Base-by-base conservation (phyloP, 441 rosid genomes). In the Pelargonium cotyledonis region DNA sequence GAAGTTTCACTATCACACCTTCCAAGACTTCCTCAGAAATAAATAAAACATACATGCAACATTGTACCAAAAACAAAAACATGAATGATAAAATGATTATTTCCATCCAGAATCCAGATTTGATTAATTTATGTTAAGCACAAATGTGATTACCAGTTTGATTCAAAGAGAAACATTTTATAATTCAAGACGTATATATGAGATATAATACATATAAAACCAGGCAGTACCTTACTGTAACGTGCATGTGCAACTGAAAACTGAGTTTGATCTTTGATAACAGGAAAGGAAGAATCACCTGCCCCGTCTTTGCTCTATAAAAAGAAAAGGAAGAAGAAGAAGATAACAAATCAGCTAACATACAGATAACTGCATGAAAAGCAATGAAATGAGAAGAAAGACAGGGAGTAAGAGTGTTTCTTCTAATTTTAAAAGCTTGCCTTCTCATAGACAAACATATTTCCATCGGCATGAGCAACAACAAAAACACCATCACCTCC, bases 401-500 rank as follows among this genome's bases (percentile, higher is more conserved):
- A 15, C 18, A 29, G 21, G 47, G 1, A 35, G 47, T 31, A 64
- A 31, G 15, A 64, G 4, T 40, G 61, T 2, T 2, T 29, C 10
- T 68, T 66, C 65, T n/a, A 47, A 68, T 6, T 29, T 70, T 78
- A 26, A 72, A 71, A 38, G 77, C 92, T 86, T 88, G 86, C 99
- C 98, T 95, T 95, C 74, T 95, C 99, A 76, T 90, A 95, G 75
- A 90, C 85, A 18, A 86, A 95, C 76, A 92, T 77, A 77, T 90
- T 95, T 49, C 99, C 99, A 88, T 95, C 98, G 21, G 95, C 85
- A 80, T 92, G 99, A 72, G 97, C 98, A 76, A 90, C 97, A 74
- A 85, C 84, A 73, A 95, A 95, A 77, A 92, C 71, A 66, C 99
- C 98, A 80, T 92, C 98, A 53, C 91, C 89, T 77, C 98, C 98